These are phyloP conservation scores for Bipolaris victoriae DNA, from an alignment of 2,329 filamentous ascomycete species.

Conservation along the genomic window DNA sequence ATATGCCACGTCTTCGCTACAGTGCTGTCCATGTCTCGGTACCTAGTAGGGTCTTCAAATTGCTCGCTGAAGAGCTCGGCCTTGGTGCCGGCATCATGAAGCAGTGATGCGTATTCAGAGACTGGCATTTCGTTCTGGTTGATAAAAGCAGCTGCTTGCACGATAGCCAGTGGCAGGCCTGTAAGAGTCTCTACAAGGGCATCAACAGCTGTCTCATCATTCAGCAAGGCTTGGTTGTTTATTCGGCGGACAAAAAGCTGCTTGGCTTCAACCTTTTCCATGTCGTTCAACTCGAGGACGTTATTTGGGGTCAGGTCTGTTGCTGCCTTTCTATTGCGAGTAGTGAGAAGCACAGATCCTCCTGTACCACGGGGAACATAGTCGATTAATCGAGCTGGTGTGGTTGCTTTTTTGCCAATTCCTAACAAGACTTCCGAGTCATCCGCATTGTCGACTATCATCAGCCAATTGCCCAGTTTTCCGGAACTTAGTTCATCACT, in stretches of 20 bases:
- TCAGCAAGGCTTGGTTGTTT: slow-evolving; percentile 14
- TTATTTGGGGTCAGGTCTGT: slow-evolving; percentile 15
- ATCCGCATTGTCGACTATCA: slow-evolving; percentile 57
- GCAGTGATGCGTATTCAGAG: slow-evolving; percentile 21
- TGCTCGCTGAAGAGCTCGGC: slow-evolving; percentile 39
- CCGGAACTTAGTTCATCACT: slow-evolving; percentile 41
- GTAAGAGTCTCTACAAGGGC: slow-evolving; percentile 38
- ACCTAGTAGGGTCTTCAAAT: slow-evolving; percentile 42
- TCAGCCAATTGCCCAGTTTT: slow-evolving; percentile 46
- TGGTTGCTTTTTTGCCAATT: not conserved
- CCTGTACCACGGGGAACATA: slow-evolving; percentile 41
- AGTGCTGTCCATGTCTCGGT: slow-evolving; percentile 39
- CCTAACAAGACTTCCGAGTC: slow-evolving; percentile 44
- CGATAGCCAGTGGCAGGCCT: slow-evolving; percentile 19
- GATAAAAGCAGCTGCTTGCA: slow-evolving; percentile 28
- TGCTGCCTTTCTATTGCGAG: slow-evolving; percentile 22
- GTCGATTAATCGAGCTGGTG: slow-evolving; percentile 20
- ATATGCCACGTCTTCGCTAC: slow-evolving; percentile 49
- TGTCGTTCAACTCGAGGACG: slow-evolving; percentile 30
- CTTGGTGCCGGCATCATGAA: slow-evolving; percentile 32
- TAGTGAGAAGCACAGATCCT: slow-evolving; percentile 45
- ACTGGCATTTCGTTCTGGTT: slow-evolving; percentile 30
- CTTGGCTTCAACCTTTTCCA: slow-evolving; percentile 21
- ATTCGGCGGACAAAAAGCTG: slow-evolving; percentile 14
- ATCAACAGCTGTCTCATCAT: slow-evolving; percentile 17